Evolutionary conservation across 257 asterid species (phyloP), one percentile per base, ranked within the genome.

Genomic region (Salvia miltiorrhiza): DNA sequence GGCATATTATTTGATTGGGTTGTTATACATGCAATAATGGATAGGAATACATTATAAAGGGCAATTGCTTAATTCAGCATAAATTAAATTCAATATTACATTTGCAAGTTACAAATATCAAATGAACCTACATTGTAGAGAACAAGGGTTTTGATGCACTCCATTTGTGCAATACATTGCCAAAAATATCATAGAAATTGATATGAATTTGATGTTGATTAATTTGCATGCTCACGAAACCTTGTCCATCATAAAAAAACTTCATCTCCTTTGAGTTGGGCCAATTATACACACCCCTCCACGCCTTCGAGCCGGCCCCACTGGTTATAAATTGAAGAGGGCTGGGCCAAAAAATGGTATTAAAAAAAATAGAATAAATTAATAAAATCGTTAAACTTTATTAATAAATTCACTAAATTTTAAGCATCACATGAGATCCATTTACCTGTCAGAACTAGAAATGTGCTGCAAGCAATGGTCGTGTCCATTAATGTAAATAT

Each of bases 401-500:
- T 12, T 17, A n/a, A 16, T 21, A 11, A 1, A 23, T 43, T 17
- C 63, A 55, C 63, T 55, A 24, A 44, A 28, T 47, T 30, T 43
- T 9, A 45, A 49, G n/a, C 32, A n/a, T n/a, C n/a, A n/a, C n/a
- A n/a, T n/a, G n/a, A n/a, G n/a, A n/a, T n/a, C n/a, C n/a, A 11
- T 17, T 55, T 70, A 77, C 82, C 82, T 80, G 67, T 81, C 41
- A 0, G 75, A 30, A 67, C 80, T 82, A 17, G 76, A 76, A 17
- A 82, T 71, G 65, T 82, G 82, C 75, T 82, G 72, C 77, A 82
- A 68, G 30, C 87, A 82, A 57, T 82, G 87, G 45, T 82, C 87
- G 61, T 82, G 87, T n/a, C 87, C 87, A 58, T 79, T 82, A n/a
- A 82, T 79, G 74, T 82, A 82, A 4, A 82, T 71, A 53, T 82